These are phyloP conservation scores for Ettlia oleoabundans DNA, from an alignment of 139 green algal species.

Conservation along the genomic window DNA sequence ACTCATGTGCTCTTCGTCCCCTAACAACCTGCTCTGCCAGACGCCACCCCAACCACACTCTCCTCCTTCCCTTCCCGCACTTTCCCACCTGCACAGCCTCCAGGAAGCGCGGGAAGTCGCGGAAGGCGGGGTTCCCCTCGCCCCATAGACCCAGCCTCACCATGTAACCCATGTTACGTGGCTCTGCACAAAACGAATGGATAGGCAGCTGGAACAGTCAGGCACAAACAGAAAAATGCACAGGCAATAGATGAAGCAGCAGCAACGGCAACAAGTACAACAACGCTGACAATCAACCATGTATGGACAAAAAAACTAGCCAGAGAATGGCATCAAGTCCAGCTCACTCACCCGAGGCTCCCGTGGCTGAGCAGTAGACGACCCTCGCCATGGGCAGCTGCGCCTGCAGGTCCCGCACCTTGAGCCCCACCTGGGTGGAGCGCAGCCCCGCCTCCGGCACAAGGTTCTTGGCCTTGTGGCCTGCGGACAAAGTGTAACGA, in stretches of 20 bases:
- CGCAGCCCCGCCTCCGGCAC: conserved; percentile 52
- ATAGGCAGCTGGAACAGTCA: neutral
- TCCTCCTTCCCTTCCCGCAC: neutral
- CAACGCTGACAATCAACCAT: neutral
- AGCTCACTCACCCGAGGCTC: conserved; percentile 61
- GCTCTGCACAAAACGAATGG: conserved; percentile 6
- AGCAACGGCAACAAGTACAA: too few relatives aligned
- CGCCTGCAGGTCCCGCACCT: conserved; percentile 77
- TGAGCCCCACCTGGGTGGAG: conserved; percentile 32
- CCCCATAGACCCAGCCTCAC: conserved; percentile 84
- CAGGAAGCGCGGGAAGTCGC: conserved; percentile 67
- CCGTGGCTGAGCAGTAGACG: conserved; percentile 87
- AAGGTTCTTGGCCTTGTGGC: conserved; percentile 90
- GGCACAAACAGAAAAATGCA: neutral
- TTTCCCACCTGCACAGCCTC: conserved; percentile 36
- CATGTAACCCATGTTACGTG: conserved; percentile 84
- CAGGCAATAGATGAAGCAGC: too few relatives aligned
- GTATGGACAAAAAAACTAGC: neutral
- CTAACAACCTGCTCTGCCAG: too few relatives aligned
- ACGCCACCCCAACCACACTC: neutral
- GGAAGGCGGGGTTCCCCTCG: conserved; percentile 45
- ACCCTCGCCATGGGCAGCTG: conserved; percentile 70
- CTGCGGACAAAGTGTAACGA: neutral
- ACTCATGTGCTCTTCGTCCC: too few relatives aligned
- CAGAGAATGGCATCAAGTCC: neutral